Percentiles rank a stretch among this genome's conserved stretches.
Conservation (phyloP, 257 asterid species). For the Voacanga thouarsii region DNA sequence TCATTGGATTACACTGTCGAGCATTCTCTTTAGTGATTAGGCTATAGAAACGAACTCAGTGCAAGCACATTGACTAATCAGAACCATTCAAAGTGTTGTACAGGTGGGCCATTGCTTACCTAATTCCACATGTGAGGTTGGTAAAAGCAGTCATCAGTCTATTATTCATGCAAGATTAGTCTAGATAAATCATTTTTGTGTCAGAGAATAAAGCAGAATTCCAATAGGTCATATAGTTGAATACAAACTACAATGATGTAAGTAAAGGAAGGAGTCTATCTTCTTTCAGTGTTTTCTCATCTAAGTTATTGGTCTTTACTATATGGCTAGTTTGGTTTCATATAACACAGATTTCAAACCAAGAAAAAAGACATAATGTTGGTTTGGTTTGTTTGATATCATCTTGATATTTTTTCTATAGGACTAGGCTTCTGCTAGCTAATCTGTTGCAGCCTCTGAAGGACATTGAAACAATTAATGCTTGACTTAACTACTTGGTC, state of each 20-base stretch:
- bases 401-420: slow-evolving; percentile 32
- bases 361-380: not conserved
- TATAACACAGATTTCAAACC: no score
- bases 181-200: no score
- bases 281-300: no score
- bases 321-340: no score
- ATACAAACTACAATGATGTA: no score
- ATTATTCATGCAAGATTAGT: no score
- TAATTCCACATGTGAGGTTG: slow-evolving; percentile 46
- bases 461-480: slow-evolving; percentile 86
- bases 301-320: no score
- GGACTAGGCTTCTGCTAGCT: slow-evolving; percentile 97
- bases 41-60: not conserved
- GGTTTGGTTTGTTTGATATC: not conserved
- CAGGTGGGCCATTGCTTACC: slow-evolving; percentile 37
- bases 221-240: no score
- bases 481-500: slow-evolving; percentile 94
- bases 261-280: no score
- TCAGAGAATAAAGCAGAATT: no score
- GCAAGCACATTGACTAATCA: slow-evolving; percentile 22
- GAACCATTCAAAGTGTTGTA: slow-evolving; percentile 29
- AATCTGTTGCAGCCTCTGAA: slow-evolving; percentile 96
- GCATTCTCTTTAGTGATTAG: not conserved
- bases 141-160: slow-evolving; percentile 35
- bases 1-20: not conserved